phyloP scores from a whole-genome alignment of 352 stramenopile genomes.

The Phytophthora boehmeriae region DNA sequence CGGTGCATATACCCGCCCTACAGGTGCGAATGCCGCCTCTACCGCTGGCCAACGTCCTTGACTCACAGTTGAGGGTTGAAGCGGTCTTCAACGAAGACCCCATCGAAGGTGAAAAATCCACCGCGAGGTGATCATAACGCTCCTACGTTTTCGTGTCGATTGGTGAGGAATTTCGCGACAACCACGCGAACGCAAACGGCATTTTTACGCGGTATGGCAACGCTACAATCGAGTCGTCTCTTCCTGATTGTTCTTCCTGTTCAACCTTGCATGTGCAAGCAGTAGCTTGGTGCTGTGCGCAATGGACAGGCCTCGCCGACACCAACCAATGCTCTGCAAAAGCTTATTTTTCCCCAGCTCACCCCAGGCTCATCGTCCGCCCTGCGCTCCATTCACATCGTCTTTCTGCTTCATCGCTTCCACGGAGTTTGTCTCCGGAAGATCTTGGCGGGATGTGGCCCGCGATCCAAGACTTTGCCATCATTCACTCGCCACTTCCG shows the following conservation, averaged over 20 bases:
- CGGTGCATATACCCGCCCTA: too few species aligned
- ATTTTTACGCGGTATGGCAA: background rate
- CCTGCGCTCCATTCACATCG: background rate
- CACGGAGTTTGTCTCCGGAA: background rate
- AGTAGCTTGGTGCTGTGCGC: background rate
- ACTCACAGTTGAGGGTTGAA: background rate
- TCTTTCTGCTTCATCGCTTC: background rate
- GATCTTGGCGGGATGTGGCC: slow-evolving; percentile 19
- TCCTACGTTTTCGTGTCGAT: background rate
- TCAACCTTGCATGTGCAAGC: background rate
- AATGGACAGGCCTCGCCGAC: background rate
- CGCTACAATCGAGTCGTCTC: background rate
- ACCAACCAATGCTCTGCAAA: background rate
- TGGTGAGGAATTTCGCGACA: background rate
- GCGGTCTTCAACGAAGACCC: background rate
- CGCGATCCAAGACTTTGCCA: background rate
- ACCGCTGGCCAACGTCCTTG: background rate
- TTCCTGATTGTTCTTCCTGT: background rate
- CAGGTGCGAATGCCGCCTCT: background rate
- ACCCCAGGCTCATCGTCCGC: background rate
- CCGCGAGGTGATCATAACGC: background rate
- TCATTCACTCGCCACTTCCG: background rate
- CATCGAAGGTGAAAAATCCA: slow-evolving; percentile 2
- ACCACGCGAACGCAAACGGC: background rate
- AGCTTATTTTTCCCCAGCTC: background rate